Base-by-base conservation (phyloP, 495 filamentous ascomycete genomes). In the Podospora bellae-mahoneyi region DNA sequence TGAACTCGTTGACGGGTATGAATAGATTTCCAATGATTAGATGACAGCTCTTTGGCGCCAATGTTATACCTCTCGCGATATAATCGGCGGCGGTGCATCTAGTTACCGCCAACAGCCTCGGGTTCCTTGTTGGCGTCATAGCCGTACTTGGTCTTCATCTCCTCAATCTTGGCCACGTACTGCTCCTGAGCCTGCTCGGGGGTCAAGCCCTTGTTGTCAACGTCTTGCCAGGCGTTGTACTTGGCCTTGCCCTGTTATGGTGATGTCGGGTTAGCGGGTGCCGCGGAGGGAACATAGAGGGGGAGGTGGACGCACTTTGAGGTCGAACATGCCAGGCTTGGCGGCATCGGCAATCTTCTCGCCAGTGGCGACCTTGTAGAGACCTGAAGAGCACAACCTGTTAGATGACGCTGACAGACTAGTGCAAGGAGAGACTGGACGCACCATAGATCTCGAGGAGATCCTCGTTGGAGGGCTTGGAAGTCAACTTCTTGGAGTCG, bases 131-230 rank as follows among this genome's bases (percentile, higher is more conserved):
- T 73, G 20, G 74, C 74, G 76, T 87, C 83, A 72, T 81, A 89
- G 61, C 88, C 89, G 78, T 90, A 87, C 73, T 84, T 87, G 68
- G 72, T 76, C 84, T 94, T 92, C 76, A 94, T 76, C 69, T 74
- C 74, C 78, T 90, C 87, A 67, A 94, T 87, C 68, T 88, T 76
- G 77, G 84, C 77, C 71, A 95, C 88, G 78, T 97, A 97, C 68
- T 86, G 81, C 75, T 85, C 85, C 87, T 94, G 87, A 9, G 92
- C 91, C 65, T 89, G 77, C 69, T 86, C 81, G 55, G 82, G 66
- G 60, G 81, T 85, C 62, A 89, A 77, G 62, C 84, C 84, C 62
- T 88, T 85, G 27, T 89, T 79, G 66, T 88, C 78, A 66, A 88
- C 67, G 66, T 86, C 83, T 78, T 89, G 76, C 92, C 92, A 97